Evolutionary conservation across 257 asterid species (phyloP).

Genomic region (Solanum bulbocastanum): DNA sequence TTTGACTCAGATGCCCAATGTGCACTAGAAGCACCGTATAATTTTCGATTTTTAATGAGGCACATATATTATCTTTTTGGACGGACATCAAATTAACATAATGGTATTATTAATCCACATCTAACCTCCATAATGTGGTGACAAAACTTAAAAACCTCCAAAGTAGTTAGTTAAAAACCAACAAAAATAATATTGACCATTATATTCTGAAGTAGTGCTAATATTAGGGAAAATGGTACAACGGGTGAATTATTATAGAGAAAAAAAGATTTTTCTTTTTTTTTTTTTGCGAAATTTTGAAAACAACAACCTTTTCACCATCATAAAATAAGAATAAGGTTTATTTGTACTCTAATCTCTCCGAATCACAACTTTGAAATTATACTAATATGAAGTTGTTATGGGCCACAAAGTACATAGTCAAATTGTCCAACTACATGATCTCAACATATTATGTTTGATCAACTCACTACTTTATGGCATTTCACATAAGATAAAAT

Average conservation of each 20-base stretch:
- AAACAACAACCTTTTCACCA: not conserved
- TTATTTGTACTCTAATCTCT: not conserved
- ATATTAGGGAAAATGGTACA: not conserved
- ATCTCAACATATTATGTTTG: not conserved
- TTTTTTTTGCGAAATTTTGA: not conserved
- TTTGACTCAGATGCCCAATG: too few species aligned
- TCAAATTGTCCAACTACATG: too few species aligned
- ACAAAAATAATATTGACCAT: not conserved
- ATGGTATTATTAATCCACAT: not conserved
- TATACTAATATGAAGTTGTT: not conserved
- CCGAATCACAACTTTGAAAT: not conserved
- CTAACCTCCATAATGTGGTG: not conserved
- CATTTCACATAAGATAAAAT: not conserved
- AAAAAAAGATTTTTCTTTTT: not conserved
- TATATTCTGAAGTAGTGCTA: not conserved
- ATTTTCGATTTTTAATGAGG: not conserved
- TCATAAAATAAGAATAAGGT: not conserved
- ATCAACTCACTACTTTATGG: not conserved
- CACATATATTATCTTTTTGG: not conserved
- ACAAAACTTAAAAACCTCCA: not conserved
- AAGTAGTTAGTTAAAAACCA: not conserved
- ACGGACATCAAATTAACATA: not conserved
- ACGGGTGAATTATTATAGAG: not conserved
- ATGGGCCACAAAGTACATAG: not conserved
- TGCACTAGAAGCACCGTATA: too few species aligned